A percentile compares a stretch with the other conserved stretches of the same genome.
phyloP scores from a whole-genome alignment of 495 filamentous ascomycete species.

The Trichoderma erinaceum region DNA sequence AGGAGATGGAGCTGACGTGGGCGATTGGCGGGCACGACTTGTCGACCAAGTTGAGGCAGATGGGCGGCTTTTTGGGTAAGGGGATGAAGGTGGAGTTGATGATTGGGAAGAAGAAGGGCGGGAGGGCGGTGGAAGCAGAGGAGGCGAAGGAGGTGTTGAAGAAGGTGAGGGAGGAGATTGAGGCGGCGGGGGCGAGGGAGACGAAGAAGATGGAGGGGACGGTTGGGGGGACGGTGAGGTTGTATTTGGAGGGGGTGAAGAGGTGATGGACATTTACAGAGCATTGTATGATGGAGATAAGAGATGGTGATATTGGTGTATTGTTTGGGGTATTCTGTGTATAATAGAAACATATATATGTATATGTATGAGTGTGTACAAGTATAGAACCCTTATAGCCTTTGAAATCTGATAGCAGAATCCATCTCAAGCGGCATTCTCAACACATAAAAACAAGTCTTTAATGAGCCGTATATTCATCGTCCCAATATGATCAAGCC shows the following conservation, averaged over 20 bases:
- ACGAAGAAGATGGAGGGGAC: constrained; percentile 34
- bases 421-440: neutral
- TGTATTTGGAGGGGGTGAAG: constrained; percentile 33
- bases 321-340: neutral
- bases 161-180: constrained; percentile 27
- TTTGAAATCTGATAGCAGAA: neutral
- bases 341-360: constrained; percentile 3
- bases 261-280: neutral
- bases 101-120: constrained; percentile 40
- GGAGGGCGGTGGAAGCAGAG: constrained; percentile 27
- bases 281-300: neutral
- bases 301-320: neutral
- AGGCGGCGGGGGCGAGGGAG: constrained; percentile 30
- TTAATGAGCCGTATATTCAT: neutral
- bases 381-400: neutral
- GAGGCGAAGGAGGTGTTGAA: constrained; percentile 31
- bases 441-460: neutral
- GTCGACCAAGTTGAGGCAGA: constrained; percentile 50
- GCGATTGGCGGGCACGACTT: constrained; percentile 66
- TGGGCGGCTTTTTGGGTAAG: constrained; percentile 57
- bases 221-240: constrained; percentile 25
- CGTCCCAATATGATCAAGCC: neutral
- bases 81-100: constrained; percentile 58
- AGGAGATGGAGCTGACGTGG: constrained; percentile 83
- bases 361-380: constrained; percentile 4